Conservation (phyloP, 345 rosid genomes). For the Fremontodendron californicum region DNA sequence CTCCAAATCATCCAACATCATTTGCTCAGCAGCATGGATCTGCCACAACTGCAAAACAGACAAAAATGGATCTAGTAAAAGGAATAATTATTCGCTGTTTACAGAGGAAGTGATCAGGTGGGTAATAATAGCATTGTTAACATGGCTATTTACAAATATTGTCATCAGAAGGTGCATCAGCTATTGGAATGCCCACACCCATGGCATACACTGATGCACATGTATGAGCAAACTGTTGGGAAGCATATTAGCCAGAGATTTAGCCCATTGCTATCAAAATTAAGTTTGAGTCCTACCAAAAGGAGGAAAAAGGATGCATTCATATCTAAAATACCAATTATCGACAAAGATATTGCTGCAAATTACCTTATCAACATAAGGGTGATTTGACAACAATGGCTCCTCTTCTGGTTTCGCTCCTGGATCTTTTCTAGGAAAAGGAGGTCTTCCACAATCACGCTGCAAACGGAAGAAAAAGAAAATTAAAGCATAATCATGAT, state of each 20-base stretch:
- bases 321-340: not conserved
- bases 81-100: not conserved
- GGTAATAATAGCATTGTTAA: not conserved
- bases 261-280: not conserved
- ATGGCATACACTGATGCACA: not conserved
- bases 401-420: constrained; percentile 79
- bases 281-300: not conserved
- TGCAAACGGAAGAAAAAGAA: constrained; percentile 28
- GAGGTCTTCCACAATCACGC: constrained; percentile 94
- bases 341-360: not conserved
- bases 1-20: constrained; percentile 85
- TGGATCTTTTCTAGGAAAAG: constrained; percentile 74
- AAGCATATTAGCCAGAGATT: not conserved
- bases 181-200: not conserved
- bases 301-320: not conserved
- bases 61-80: not conserved
- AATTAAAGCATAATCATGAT: not conserved
- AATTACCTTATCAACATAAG: constrained; percentile 80
- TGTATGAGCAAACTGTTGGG: not conserved
- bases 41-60: constrained; percentile 76
- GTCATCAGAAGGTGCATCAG: not conserved
- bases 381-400: constrained; percentile 83
- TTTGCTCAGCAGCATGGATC: constrained; percentile 85
- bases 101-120: not conserved
- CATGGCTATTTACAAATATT: not conserved